Evolutionary conservation across 2,329 filamentous ascomycete genomes (phyloP).

Genomic region (Cladosporium sp.): DNA sequence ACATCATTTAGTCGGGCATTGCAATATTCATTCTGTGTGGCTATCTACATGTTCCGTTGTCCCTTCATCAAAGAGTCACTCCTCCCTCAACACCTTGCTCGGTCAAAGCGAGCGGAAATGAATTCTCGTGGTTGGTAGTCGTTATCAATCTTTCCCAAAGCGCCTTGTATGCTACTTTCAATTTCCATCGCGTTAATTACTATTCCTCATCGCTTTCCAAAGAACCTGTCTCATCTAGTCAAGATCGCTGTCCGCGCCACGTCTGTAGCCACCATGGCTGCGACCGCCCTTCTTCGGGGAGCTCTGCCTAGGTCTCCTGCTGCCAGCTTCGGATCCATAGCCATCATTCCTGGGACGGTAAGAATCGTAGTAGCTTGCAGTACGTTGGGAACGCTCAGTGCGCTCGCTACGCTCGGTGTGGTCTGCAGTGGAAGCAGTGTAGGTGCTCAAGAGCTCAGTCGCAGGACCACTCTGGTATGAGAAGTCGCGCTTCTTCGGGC

Average conservation of each 20-base stretch:
- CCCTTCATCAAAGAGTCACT: slow-evolving; percentile 13
- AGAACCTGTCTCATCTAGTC: slow-evolving; percentile 23
- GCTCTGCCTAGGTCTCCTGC: slow-evolving; percentile 38
- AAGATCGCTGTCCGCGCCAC: slow-evolving; percentile 34
- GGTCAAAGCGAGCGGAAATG: slow-evolving; percentile 6
- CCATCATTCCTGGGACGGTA: slow-evolving; percentile 32
- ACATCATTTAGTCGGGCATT: neutral
- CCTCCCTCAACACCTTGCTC: neutral
- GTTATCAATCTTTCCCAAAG: slow-evolving; percentile 17
- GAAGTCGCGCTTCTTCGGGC: slow-evolving; percentile 41
- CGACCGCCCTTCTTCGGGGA: slow-evolving; percentile 32
- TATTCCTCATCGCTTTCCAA: neutral
- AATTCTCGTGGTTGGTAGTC: slow-evolving; percentile 8
- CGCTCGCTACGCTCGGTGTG: slow-evolving; percentile 22
- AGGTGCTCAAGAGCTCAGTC: slow-evolving; percentile 40
- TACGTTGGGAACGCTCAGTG: neutral
- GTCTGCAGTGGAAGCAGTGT: slow-evolving; percentile 39
- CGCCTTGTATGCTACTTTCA: neutral
- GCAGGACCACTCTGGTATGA: slow-evolving; percentile 37
- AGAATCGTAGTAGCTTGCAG: slow-evolving; percentile 40
- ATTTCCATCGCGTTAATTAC: neutral
- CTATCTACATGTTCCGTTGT: slow-evolving; percentile 20
- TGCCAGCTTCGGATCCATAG: slow-evolving; percentile 28
- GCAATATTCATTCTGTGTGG: slow-evolving; percentile 14
- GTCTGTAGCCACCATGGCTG: slow-evolving; percentile 35